phyloP scores from a whole-genome alignment of 352 stramenopile genomes.

The Phytophthora nicotianae region DNA sequence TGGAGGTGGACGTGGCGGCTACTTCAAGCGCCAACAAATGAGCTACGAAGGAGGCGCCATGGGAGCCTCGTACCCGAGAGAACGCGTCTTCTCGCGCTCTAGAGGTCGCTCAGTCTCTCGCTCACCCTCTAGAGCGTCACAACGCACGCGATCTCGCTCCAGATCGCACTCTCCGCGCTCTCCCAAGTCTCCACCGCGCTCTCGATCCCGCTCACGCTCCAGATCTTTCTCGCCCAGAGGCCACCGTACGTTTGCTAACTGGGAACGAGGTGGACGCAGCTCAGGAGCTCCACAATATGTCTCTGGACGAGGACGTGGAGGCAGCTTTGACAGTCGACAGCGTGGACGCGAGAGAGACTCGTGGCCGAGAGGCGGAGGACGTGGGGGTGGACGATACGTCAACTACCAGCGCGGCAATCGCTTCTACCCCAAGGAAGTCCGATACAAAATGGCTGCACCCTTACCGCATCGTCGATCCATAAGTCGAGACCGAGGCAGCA shows the following conservation, averaged over 20 bases:
- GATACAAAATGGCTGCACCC: conserved; percentile 29
- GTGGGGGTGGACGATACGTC: conserved; percentile 29
- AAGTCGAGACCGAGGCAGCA: conserved; percentile 49
- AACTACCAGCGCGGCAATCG: conserved; percentile 33
- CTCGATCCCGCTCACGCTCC: conserved; percentile 55
- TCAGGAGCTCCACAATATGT: conserved; percentile 32
- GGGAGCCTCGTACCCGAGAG: conserved; percentile 28
- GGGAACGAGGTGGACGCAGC: conserved; percentile 36
- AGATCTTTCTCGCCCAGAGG: conserved; percentile 66
- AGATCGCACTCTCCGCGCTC: conserved; percentile 25
- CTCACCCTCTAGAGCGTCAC: conserved; percentile 46
- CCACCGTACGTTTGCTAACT: conserved; percentile 52
- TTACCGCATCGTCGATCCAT: conserved; percentile 41
- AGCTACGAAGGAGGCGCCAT: conserved; percentile 17
- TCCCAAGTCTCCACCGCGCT: conserved; percentile 39
- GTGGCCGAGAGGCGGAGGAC: conserved; percentile 29
- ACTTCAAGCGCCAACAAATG: conserved; percentile 39
- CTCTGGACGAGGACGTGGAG: conserved; percentile 23
- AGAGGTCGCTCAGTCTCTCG: conserved; percentile 60
- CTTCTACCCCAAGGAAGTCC: conserved; percentile 52
- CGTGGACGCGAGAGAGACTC: conserved; percentile 45
- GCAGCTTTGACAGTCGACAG: conserved; percentile 40
- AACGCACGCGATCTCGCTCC: conserved; percentile 33
- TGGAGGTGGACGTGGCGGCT: conserved; percentile 21
- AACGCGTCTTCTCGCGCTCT: conserved; percentile 46